Evolutionary conservation across 208 protist species (phyloP).

Genomic region (Wallacemonas rigidus): DNA sequence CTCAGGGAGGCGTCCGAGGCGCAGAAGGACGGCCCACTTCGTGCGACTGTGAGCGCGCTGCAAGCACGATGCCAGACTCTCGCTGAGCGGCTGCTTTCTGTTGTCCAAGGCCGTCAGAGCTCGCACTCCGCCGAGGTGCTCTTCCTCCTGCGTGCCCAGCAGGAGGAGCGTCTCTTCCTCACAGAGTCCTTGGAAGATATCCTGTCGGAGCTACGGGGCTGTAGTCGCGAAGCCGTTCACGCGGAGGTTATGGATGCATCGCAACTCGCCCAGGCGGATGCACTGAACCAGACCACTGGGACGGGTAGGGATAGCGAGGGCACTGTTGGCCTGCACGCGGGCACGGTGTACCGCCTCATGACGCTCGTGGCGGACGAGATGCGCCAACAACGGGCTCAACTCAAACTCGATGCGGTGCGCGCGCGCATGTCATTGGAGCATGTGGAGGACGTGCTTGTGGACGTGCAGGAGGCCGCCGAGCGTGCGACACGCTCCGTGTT

Average conservation of each 20-base stretch:
- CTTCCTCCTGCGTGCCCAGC: constrained; percentile 70
- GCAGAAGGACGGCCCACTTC: constrained; percentile 8
- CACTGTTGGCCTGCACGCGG: constrained; percentile 27
- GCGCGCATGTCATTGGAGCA: constrained; percentile 45
- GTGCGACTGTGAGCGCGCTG: constrained; percentile 29
- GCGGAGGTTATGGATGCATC: not conserved
- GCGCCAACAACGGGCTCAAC: constrained; percentile 27
- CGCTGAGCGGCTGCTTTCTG: constrained; percentile 47
- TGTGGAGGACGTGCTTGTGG: constrained; percentile 27
- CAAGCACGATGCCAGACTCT: constrained; percentile 52
- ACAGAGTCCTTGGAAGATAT: constrained; percentile 42
- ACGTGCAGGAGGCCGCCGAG: constrained; percentile 50
- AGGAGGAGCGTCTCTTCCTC: constrained; percentile 72
- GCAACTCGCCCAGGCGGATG: too few species aligned
- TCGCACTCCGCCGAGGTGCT: constrained; percentile 59
- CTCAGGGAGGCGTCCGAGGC: constrained; percentile 21
- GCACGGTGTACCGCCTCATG: constrained; percentile 39
- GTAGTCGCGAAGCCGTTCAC: constrained; percentile 1
- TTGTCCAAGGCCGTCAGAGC: constrained; percentile 52
- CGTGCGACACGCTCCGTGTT: constrained; percentile 54
- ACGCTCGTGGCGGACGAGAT: constrained; percentile 45
- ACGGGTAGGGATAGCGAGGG: constrained; percentile 3
- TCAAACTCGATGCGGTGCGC: constrained; percentile 57
- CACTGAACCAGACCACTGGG: not conserved
- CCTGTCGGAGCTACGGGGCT: constrained; percentile 34